Conservation (phyloP, 163 green algal genomes). For the Scenedesmus sp. region DNA sequence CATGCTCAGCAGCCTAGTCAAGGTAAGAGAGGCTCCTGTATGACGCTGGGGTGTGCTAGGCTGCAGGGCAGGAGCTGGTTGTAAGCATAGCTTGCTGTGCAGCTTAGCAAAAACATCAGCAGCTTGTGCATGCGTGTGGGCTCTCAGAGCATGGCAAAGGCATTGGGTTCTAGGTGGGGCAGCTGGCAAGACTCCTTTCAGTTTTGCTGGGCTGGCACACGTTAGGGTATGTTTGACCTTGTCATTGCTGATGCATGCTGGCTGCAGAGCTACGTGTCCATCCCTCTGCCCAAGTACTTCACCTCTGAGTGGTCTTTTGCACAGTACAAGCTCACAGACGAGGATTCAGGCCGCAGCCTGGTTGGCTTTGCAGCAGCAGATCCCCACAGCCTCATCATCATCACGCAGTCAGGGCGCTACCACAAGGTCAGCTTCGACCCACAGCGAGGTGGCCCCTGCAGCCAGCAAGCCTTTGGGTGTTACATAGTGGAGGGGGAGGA, state of each 20-base stretch:
- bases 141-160: too few relatives aligned
- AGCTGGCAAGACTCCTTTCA: too few relatives aligned
- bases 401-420: conserved; percentile 54
- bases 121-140: too few relatives aligned
- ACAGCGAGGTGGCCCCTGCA: conserved; percentile 77
- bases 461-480: conserved; percentile 60
- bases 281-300: conserved; percentile 91
- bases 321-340: conserved; percentile 85
- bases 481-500: conserved; percentile 27
- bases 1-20: conserved; percentile 82
- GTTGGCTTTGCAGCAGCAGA: conserved; percentile 28
- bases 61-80: background rate
- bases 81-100: too few relatives aligned
- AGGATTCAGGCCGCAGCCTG: conserved; percentile 39
- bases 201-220: too few relatives aligned
- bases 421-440: conserved; percentile 83
- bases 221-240: background rate
- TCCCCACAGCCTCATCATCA: conserved; percentile 28
- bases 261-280: conserved; percentile 47
- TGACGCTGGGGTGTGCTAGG: background rate
- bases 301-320: conserved; percentile 95
- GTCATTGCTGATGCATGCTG: background rate
- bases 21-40: conserved; percentile 59
- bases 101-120: too few relatives aligned
- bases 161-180: too few relatives aligned